Conservation (phyloP, 192 early-diverging fungal species). For the Podila minutissima region DNA sequence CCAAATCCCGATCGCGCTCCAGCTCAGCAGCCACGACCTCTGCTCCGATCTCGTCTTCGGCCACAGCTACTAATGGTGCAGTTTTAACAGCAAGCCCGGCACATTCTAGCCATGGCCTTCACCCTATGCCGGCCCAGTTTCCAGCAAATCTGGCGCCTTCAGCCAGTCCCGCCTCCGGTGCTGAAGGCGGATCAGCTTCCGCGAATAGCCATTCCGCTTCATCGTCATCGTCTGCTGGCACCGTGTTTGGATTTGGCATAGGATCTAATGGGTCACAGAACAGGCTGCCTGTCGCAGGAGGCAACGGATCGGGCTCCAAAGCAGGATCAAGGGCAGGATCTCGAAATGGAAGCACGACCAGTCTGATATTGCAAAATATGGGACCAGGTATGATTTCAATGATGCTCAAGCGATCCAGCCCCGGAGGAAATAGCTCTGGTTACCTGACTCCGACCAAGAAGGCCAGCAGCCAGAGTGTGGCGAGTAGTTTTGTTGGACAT, state of each 20-base stretch:
- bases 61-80: neutral
- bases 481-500: neutral
- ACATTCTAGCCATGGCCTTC: neutral
- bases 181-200: neutral
- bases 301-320: constrained; percentile 18
- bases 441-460: constrained; percentile 30
- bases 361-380: constrained; percentile 36
- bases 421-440: constrained; percentile 4
- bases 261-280: constrained; percentile 19
- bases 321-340: constrained; percentile 32
- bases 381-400: constrained; percentile 48
- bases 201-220: neutral
- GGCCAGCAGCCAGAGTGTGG: constrained; percentile 23
- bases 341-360: constrained; percentile 39
- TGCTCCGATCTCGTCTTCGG: neutral
- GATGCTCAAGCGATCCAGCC: constrained; percentile 45
- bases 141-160: no score
- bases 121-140: neutral
- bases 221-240: constrained; percentile 13
- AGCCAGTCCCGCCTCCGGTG: no score
- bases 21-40: constrained; percentile 4
- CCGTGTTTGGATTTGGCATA: constrained; percentile 33
- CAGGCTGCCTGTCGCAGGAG: neutral
- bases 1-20: constrained; percentile 24
- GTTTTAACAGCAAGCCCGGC: neutral